phyloP scores from a whole-genome alignment of 371 early-diverging fungal species.

The Rhizopus arrhizus region DNA sequence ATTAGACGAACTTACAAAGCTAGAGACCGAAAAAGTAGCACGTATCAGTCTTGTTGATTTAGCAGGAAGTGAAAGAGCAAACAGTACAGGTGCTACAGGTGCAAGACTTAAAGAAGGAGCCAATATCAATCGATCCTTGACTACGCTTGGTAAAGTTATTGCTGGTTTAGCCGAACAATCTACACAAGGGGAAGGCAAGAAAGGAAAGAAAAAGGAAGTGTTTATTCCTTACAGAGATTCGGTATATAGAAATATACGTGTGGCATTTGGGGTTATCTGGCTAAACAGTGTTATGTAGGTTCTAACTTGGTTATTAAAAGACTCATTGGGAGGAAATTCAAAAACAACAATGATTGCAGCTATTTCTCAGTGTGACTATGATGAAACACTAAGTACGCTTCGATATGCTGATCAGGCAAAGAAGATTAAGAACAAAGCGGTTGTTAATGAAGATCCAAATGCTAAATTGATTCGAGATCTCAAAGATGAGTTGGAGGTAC shows the following conservation, averaged over 20 bases:
- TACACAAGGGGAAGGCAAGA: slow-evolving; percentile 44
- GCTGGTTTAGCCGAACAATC: slow-evolving; percentile 87
- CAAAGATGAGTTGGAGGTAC: slow-evolving; percentile 77
- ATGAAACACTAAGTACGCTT: slow-evolving; percentile 92
- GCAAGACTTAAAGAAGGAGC: slow-evolving; percentile 98
- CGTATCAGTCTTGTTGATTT: slow-evolving; percentile 84
- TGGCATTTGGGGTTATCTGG: no score
- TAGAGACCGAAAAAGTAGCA: slow-evolving; percentile 78
- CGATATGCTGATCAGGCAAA: slow-evolving; percentile 96
- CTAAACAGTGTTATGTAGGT: slow-evolving; percentile 42
- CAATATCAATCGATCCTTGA: slow-evolving; percentile 96
- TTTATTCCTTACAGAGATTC: slow-evolving; percentile 92
- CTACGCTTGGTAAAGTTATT: slow-evolving; percentile 97
- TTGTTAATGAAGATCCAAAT: slow-evolving; percentile 91
- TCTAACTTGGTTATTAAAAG: slow-evolving; percentile 93
- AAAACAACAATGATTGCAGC: slow-evolving; percentile 94
- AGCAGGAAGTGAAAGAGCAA: slow-evolving; percentile 96
- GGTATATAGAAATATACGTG: slow-evolving; percentile 34
- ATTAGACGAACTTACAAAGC: slow-evolving; percentile 61
- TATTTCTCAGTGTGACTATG: slow-evolving; percentile 78
- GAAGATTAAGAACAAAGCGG: slow-evolving; percentile 87
- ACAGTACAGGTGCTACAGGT: slow-evolving; percentile 95
- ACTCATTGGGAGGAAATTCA: slow-evolving; percentile 91
- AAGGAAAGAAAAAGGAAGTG: slow-evolving; percentile 51
- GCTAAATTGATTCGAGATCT: slow-evolving; percentile 86